Evolutionary conservation across 345 rosid species (phyloP), one percentile per base, ranked within the genome.

Genomic region (Carallia brachiata): DNA sequence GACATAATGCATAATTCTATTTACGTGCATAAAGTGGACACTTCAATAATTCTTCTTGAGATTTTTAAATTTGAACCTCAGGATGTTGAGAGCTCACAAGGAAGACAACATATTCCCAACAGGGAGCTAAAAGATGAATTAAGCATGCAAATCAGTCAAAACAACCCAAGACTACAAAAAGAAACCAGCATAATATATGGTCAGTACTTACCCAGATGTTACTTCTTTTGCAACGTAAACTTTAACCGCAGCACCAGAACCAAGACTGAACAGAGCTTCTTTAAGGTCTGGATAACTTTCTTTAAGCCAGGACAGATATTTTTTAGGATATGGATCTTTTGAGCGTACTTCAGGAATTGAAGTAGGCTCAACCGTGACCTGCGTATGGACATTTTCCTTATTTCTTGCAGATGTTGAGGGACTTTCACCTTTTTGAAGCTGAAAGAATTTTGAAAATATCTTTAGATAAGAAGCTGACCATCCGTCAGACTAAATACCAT

Each of bases 201-300:
- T 18, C 36, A 63, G 6, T 13, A 75, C 96, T 85, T 83, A 94
- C 98, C 88, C 98, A 13, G 95, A 87, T 30, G 98, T 88, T 34
- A 94, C 70, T 74, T 84, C 83, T 85, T 94, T 50, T 96, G 93
- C 52, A 94, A 85, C 82, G 86, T 90, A 63, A 23, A 94, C 88
- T 75, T 94, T 94, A 95, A 94, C 75, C 32, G 98, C 98, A 68
- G 92, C 86, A 52, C 91, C 89, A 73, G 91, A 76, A 68, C 90
- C 95, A 28, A 91, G 91, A 69, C 88, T 83, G 44, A 92, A 91
- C 76, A 94, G 68, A 56, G 97, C 98, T 84, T 87, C 93, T 32
- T 32, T 32, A 10, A 91, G 59, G 71, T 94, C 98, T 44, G 93
- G 90, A 81, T 81, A 84, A 32, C 4, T 32, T 32, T 32, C 34